Evolutionary conservation across 805 yeast species (phyloP).

Genomic region (Sugiyamaella americana): DNA sequence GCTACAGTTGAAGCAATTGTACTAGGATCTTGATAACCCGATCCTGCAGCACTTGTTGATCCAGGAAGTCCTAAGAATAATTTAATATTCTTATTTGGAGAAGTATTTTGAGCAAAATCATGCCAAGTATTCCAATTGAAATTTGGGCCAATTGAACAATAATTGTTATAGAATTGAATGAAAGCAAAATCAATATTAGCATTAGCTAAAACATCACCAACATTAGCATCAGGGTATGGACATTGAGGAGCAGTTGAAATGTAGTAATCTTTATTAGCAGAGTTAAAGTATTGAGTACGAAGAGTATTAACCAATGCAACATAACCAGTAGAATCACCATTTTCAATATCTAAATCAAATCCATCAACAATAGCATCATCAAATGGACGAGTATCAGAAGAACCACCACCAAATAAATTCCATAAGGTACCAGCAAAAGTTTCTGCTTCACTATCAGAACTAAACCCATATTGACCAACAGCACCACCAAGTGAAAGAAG

Average conservation of each 20-base stretch:
- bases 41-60: constrained; percentile 42
- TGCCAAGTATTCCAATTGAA: constrained; percentile 78
- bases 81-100: constrained; percentile 66
- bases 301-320: constrained; percentile 51
- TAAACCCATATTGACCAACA: constrained; percentile 49
- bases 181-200: constrained; percentile 74
- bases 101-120: constrained; percentile 46
- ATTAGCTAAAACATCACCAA: constrained; percentile 60
- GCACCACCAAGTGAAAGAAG: constrained; percentile 78
- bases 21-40: constrained; percentile 48
- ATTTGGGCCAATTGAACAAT: constrained; percentile 36
- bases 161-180: constrained; percentile 85
- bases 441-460: constrained; percentile 48
- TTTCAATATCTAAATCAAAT: constrained; percentile 69
- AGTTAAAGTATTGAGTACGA: constrained; percentile 39
- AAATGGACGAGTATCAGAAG: constrained; percentile 44
- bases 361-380: constrained; percentile 78
- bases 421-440: constrained; percentile 48
- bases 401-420: constrained; percentile 49
- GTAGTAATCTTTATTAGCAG: constrained; percentile 56
- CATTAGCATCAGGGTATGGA: constrained; percentile 69
- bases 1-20: constrained; percentile 24
- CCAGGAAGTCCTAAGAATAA: constrained; percentile 76
- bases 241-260: constrained; percentile 93
- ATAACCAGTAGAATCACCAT: constrained; percentile 57